Evolutionary conservation across 768 basidiomycete genomes (phyloP).

Genomic region (Amanita pallidorosea): DNA sequence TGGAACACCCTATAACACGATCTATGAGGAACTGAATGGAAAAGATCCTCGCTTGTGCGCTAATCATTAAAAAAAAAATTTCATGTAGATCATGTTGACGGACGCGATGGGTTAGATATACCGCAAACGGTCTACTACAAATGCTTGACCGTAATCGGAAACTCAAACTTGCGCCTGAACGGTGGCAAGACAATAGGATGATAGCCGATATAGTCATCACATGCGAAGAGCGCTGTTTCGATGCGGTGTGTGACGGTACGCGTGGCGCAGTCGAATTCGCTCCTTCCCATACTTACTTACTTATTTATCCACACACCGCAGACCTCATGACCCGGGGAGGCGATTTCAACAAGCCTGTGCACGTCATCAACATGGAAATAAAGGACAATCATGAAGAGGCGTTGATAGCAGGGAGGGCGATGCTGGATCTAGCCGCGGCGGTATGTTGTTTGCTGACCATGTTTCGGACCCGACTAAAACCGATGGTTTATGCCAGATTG

Average conservation of each 20-base stretch:
- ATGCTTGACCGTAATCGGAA: conserved; percentile 96
- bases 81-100: background rate
- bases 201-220: conserved; percentile 97
- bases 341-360: conserved; percentile 88
- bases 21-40: conserved; percentile 78
- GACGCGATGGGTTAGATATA: conserved; percentile 47
- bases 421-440: conserved; percentile 82
- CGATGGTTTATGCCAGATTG: conserved; percentile 49
- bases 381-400: conserved; percentile 99
- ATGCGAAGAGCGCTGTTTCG: conserved; percentile 97
- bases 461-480: conserved; percentile 1
- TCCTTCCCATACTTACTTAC: background rate
- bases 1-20: conserved; percentile 93
- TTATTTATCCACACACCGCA: conserved; percentile 17
- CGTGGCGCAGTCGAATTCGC: background rate
- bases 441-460: conserved; percentile 36
- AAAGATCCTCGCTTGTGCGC: conserved; percentile 83
- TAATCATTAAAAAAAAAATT: background rate
- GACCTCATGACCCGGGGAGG: conserved; percentile 84
- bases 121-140: conserved; percentile 83
- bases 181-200: conserved; percentile 88
- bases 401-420: conserved; percentile 88
- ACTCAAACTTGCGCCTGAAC: conserved; percentile 87
- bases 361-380: conserved; percentile 96
- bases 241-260: conserved; percentile 95